Evolutionary conservation across 176 grass and related monocot species (phyloP).

Genomic region (Aegilops bicornis): DNA sequence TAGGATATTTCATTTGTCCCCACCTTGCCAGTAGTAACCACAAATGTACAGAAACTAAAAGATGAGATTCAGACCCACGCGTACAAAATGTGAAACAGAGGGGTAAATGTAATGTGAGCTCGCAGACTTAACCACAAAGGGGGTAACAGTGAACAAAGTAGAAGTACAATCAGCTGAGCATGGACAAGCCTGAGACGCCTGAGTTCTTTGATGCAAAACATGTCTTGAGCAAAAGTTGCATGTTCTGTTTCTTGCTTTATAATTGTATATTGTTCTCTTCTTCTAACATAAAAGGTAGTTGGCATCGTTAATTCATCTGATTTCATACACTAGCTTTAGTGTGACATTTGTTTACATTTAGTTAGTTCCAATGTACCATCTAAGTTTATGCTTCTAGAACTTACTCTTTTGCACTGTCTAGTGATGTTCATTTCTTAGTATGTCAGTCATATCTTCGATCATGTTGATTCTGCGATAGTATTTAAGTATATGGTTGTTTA

Average conservation of each 20-base stretch:
- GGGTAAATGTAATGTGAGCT: not conserved
- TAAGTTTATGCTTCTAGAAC: not conserved
- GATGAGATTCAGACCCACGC: not conserved
- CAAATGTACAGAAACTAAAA: not conserved
- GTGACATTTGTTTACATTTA: not conserved
- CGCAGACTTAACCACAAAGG: not conserved
- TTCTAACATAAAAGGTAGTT: not conserved
- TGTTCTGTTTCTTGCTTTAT: not conserved
- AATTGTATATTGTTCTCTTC: not conserved
- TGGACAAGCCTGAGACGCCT: not conserved
- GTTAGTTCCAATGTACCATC: not conserved
- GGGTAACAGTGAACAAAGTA: not conserved
- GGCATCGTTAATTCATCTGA: not conserved
- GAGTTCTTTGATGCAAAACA: not conserved
- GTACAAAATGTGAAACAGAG: not conserved
- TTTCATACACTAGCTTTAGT: not conserved
- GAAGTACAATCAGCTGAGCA: not conserved
- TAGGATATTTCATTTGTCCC: not conserved
- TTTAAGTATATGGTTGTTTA: not conserved
- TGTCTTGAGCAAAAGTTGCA: no score
- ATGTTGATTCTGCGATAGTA: not conserved
- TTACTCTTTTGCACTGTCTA: not conserved
- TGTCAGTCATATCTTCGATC: not conserved
- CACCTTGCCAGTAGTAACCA: not conserved
- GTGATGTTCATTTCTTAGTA: not conserved